Conservation (phyloP, 495 filamentous ascomycete species). For the Amorphotheca resinae region DNA sequence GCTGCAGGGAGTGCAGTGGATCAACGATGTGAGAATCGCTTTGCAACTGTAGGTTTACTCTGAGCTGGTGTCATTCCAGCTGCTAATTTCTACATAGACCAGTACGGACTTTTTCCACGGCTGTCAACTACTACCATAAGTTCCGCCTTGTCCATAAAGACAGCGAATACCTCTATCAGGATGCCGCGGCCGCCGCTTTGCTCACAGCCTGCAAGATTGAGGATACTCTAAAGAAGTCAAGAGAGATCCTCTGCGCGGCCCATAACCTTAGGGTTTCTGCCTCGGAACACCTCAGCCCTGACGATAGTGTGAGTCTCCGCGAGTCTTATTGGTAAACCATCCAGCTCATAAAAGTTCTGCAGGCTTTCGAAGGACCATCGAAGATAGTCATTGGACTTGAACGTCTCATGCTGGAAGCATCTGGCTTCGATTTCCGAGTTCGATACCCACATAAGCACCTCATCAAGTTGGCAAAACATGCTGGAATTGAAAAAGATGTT, state of each 20-base stretch:
- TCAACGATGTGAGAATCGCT: slow-evolving; percentile 60
- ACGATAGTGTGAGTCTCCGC: slow-evolving; percentile 62
- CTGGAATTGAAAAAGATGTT: slow-evolving; percentile 39
- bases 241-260: slow-evolving; percentile 79
- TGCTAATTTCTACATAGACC: slow-evolving; percentile 37
- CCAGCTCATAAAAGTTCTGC: slow-evolving; percentile 4
- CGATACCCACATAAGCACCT: slow-evolving; percentile 76
- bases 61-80: neutral
- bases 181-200: slow-evolving; percentile 76
- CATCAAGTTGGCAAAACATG: slow-evolving; percentile 51
- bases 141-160: slow-evolving; percentile 72
- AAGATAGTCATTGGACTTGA: slow-evolving; percentile 79
- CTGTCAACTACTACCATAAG: slow-evolving; percentile 75
- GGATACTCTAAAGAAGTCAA: slow-evolving; percentile 93
- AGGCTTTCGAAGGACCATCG: slow-evolving; percentile 68
- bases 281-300: slow-evolving; percentile 63
- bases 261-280: slow-evolving; percentile 68
- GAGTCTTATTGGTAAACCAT: neutral
- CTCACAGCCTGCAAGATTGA: slow-evolving; percentile 95
- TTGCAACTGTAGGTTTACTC: slow-evolving; percentile 51
- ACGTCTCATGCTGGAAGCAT: slow-evolving; percentile 83
- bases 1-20: slow-evolving; percentile 66
- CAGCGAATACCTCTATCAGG: slow-evolving; percentile 52
- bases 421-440: slow-evolving; percentile 88
- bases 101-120: slow-evolving; percentile 73